Base-by-base conservation (phyloP, 176 grass and related monocot genomes). In the Eleusine indica region DNA sequence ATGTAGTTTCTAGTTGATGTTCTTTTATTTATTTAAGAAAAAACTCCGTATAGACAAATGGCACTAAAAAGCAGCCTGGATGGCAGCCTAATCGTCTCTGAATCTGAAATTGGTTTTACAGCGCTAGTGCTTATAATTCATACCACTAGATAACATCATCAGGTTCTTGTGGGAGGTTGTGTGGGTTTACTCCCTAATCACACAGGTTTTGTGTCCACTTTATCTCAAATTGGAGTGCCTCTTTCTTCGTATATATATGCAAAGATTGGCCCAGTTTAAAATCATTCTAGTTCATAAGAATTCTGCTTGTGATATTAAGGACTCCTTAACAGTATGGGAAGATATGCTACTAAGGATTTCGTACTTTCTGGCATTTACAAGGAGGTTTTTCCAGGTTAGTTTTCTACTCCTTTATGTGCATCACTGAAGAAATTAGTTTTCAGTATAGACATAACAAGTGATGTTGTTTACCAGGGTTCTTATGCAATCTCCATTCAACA, bases 331-430 rank as follows among this genome's bases (percentile, higher is more conserved):
- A 14, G 15, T 37, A 39, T 67, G 5, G 32, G 65, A 67, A 67
- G 65, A 67, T 67, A 67, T 67, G 65, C 32, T 67, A 67, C 65
- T 67, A 39, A 67, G 65, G 15, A 38, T 67, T 67, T 67, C 30
- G 17, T 38, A 67, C 65, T 67, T 67, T 30, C 4, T 67, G 11
- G 29, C 15, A 17, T 67, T 67, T 67, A 39, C 40, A 41, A 41
- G 40, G 40, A 41, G 40, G 40, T 3, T 41, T 41, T 41, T 41
- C 40, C 40, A 6, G 40, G 40, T 41, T 41, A 25, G 14, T 66
- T 66, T 66, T 25, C 63, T 66, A 15, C 29, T 35, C 28, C 12
- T 67, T 68, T 4, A 68, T 68, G 30, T 15, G 8, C 5, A 68
- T 40, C 14, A 18, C 40, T 67, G 38, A 1, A 38, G 38, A 68